Base-by-base conservation (phyloP, 1,139 yeast genomes). In the Yarrowia galli region DNA sequence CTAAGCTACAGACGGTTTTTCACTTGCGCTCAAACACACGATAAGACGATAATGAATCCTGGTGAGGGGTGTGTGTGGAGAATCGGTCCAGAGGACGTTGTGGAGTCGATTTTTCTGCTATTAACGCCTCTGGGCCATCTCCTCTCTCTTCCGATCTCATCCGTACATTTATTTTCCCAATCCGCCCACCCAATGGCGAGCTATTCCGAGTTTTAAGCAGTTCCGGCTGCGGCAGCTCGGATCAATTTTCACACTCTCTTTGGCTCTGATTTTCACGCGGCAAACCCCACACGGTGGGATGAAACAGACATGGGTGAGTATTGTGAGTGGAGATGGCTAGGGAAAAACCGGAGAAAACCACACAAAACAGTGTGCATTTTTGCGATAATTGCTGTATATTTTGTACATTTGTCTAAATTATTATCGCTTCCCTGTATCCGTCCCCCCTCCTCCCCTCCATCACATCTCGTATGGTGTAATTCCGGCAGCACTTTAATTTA, bases 11-110 rank as follows among this genome's bases (percentile, higher is more conserved):
- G 64, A 58, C 49, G 51, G 46, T 28, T 28, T n/a, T 43, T 43
- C 42, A 42, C 46, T 58, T 58, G 64, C 64, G 64, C 64, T 32
- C 64, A 58, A 58, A 58, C 64, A 58, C 61, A 25, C 61, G 61
- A 54, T 40, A 54, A 40, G 60, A 53, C 60, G 60, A 53, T 38
- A 53, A 36, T 32, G 42, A 15, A 28, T n/a, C 32, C 6, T 9
- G 15, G 35, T 23, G 51, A 46, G 51, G 51, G 51, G 51, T 7
- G 51, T 3, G 3, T 13, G 25, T 10, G 7, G 22, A 42, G 9
- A 42, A 10, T 1, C 12, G 22, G 15, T 18, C 22, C 18, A 20
- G 45, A 9, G 15, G 6, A 15, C n/a, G 40, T 4, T 40, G 43
- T n/a, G n/a, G 18, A 12, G n/a, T 10, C 32, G 32, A 10, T 7